Percentiles rank a stretch among this genome's conserved stretches.
These are phyloP conservation scores for Annulohypoxylon nitens DNA, from an alignment of 495 filamentous ascomycete species.

Conservation along the genomic window DNA sequence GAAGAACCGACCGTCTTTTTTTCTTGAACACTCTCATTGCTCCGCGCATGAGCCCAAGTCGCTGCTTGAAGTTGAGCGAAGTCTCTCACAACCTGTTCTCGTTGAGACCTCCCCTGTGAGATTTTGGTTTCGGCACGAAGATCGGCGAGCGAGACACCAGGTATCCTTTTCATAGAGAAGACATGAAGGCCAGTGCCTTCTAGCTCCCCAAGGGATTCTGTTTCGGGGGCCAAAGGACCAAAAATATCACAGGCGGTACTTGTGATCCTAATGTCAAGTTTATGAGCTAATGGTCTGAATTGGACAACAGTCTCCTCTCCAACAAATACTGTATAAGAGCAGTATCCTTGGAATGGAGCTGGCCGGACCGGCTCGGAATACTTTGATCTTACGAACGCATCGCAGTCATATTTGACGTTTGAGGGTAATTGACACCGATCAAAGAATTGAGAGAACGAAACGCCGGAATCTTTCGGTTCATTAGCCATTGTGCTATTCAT, in stretches of 20 bases:
- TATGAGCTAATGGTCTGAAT: conserved; percentile 61
- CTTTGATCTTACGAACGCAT: conserved; percentile 38
- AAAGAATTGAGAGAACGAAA: conserved; percentile 43
- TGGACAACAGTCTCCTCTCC: conserved; percentile 59
- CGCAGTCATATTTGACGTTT: conserved; percentile 45
- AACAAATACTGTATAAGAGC: conserved; percentile 64
- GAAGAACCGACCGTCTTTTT: conserved; percentile 54
- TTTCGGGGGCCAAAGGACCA: conserved; percentile 55
- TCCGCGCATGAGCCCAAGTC: conserved; percentile 49
- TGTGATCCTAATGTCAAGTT: conserved; percentile 58
- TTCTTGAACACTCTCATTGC: conserved; percentile 31
- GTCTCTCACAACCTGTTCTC: conserved; percentile 56
- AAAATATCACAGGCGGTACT: conserved; percentile 57
- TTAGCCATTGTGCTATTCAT: conserved; percentile 36
- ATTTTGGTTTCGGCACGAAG: conserved; percentile 41
- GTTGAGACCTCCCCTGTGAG: conserved; percentile 28
- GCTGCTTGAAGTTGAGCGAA: conserved; percentile 59
- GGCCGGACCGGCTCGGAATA: conserved; percentile 44
- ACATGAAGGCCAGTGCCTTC: conserved; percentile 48
- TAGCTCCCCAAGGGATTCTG: conserved; percentile 44
- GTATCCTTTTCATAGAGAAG: conserved; percentile 59
- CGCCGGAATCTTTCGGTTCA: conserved; percentile 42
- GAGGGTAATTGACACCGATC: conserved; percentile 45
- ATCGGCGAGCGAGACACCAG: conserved; percentile 56
- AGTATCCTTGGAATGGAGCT: conserved; percentile 63